Conservation (phyloP, 2,329 filamentous ascomycete genomes). For the Penicillium crustosum region DNA sequence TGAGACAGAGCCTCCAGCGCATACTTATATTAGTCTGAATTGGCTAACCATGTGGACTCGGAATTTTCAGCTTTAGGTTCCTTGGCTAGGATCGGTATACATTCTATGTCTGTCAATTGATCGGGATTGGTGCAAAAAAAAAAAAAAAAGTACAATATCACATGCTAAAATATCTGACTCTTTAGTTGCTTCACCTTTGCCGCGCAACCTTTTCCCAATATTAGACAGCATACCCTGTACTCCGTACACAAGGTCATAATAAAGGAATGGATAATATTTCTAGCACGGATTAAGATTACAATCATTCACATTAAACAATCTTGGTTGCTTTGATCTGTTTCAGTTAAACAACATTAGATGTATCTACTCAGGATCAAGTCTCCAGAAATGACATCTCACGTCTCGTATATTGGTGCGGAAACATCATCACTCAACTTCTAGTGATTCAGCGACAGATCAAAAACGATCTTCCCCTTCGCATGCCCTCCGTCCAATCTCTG, state of each 20-base stretch:
- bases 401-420: not conserved
- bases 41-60: too few species aligned
- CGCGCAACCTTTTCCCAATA: not conserved
- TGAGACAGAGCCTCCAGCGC: too few species aligned
- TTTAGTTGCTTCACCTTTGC: not conserved
- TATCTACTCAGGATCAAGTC: not conserved
- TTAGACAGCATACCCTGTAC: not conserved
- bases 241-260: too few species aligned
- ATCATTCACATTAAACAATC: not conserved
- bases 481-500: conserved; percentile 41
- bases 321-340: not conserved
- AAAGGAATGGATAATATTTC: not conserved
- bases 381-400: not conserved
- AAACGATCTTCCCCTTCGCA: conserved; percentile 46
- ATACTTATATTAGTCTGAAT: too few species aligned
- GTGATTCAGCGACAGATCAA: conserved; percentile 27
- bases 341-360: not conserved
- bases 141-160: not conserved
- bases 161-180: not conserved
- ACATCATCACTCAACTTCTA: not conserved
- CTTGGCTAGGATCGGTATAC: too few species aligned
- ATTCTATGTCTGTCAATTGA: too few species aligned
- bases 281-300: not conserved
- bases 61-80: too few species aligned
- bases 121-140: too few species aligned